Percentiles rank a stretch among this genome's conserved stretches.
These are phyloP conservation scores for Nymphaea thermarum DNA, from an alignment of 164 flowering plant genomes.

Conservation along the genomic window DNA sequence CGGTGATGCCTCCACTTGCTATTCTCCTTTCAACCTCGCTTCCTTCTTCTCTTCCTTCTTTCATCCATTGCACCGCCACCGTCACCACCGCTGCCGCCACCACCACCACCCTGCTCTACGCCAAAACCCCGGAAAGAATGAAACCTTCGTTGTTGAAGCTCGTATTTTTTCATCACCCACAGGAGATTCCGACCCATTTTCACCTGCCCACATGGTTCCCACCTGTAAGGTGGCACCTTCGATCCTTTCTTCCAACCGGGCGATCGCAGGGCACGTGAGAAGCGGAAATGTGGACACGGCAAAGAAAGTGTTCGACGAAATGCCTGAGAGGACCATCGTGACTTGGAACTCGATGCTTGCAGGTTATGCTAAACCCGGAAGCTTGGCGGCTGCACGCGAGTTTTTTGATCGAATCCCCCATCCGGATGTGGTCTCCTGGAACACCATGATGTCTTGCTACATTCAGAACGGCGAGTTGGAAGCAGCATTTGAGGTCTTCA, in stretches of 20 bases:
- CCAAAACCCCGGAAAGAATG: too few species aligned
- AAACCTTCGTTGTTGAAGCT: too few species aligned
- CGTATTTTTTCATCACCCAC: too few species aligned
- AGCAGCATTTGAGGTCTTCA: constrained; percentile 11
- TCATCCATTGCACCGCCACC: too few species aligned
- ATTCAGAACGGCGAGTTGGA: constrained; percentile 8
- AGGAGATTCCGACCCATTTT: too few species aligned
- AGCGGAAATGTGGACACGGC: constrained; percentile 12
- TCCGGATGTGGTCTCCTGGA: constrained; percentile 18
- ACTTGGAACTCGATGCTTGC: constrained; percentile 27
- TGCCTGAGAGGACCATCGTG: constrained; percentile 18
- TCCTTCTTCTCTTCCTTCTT: too few species aligned
- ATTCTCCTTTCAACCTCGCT: too few species aligned
- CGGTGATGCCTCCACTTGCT: too few species aligned
- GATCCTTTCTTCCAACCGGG: constrained; percentile 8
- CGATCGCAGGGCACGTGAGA: constrained; percentile 8
- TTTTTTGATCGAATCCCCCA: constrained; percentile 15
- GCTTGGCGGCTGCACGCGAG: constrained; percentile 10
- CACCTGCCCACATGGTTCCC: too few species aligned
- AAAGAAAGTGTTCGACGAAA: constrained; percentile 9
- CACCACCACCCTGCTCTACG: too few species aligned
- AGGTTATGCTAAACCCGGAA: constrained; percentile 19
- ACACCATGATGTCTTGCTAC: constrained; percentile 23
- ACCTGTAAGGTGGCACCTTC: background rate
- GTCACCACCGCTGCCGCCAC: too few species aligned